Base-by-base conservation (phyloP, 306 rosid genomes). In the Trichosanthes truncata region DNA sequence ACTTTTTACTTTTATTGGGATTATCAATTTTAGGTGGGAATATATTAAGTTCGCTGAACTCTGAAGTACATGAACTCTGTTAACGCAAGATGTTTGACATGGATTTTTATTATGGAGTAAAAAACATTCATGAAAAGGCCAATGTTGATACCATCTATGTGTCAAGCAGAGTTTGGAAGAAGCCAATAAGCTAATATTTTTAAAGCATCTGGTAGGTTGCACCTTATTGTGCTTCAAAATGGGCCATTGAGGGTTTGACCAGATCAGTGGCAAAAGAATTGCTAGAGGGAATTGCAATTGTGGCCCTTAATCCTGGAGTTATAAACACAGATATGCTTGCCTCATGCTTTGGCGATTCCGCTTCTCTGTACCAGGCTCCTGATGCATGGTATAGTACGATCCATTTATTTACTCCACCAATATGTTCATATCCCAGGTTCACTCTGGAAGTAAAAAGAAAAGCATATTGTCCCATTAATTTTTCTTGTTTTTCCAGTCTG, bases 151-250 rank as follows among this genome's bases (percentile, higher is more conserved):
- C 52, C 4, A 0, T 41, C 14, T 8, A 17, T 68, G 7, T 40
- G 56, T 12, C 57, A 6, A 71, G 38, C 40, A 15, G 57, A 25
- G 56, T 8, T 11, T 45, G 57, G 36, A 36, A 80, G 38, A 33
- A 18, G 14, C 13, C 51, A 43, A 23, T 26, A 3, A 53, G 59
- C 38, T 62, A 18, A 56, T 62, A 11, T 69, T 4, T 33, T 29
- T 0, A 56, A 20, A 8, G 35, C 60, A 45, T 80, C 60, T 57
- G 4, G 76, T 77, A 90, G 85, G 93, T 91, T 40, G 92, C 98
- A 1, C 98, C 98, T 38, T 92, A 94, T 79, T 94, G 98, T 77
- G 97, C 97, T 4, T 92, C 98, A 11, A 94, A 94, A 81, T 94
- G 98, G 98, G 98, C 97, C 0, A 81, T 92, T 1, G 98, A 94